Percentiles rank a stretch among this genome's conserved stretches.
These are phyloP conservation scores for Penicillium steckii DNA, from an alignment of 495 filamentous ascomycete species.

Conservation along the genomic window DNA sequence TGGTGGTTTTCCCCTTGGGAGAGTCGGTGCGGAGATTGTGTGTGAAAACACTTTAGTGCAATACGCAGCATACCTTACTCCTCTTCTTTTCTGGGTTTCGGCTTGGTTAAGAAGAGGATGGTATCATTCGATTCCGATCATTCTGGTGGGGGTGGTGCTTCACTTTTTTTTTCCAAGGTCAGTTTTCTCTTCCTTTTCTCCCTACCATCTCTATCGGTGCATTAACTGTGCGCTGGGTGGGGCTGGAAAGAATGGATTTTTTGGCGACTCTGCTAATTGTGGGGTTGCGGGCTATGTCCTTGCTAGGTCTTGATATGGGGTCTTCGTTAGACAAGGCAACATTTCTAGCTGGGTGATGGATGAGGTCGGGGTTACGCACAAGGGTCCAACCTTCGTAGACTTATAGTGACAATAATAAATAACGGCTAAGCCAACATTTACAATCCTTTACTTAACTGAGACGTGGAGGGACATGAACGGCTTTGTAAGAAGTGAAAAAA, in stretches of 20 bases:
- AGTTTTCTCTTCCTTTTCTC: constrained; percentile 36
- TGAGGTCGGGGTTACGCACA: too few species aligned
- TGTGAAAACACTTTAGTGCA: constrained; percentile 93
- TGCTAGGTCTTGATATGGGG: constrained; percentile 7
- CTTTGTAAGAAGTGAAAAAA: too few species aligned
- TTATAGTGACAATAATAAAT: too few species aligned
- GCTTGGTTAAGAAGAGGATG: constrained; percentile 29
- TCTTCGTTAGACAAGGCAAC: constrained; percentile 5
- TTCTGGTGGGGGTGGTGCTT: constrained; percentile 84
- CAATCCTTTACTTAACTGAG: too few species aligned
- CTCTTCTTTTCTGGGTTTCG: constrained; percentile 31
- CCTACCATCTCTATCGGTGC: constrained; percentile 9
- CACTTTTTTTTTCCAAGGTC: constrained; percentile 60
- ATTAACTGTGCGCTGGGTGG: constrained; percentile 9
- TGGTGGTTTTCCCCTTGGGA: constrained; percentile 66
- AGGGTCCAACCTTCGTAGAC: too few species aligned
- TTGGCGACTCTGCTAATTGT: constrained; percentile 40
- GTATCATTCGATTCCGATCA: constrained; percentile 99
- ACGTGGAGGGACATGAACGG: too few species aligned
- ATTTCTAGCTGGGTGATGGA: too few species aligned
- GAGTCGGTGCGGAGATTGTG: constrained; percentile 94
- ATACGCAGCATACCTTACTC: constrained; percentile 83
- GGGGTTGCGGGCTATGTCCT: constrained; percentile 19
- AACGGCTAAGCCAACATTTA: too few species aligned
- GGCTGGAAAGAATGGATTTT: constrained; percentile 34